Percentiles rank a stretch among this genome's conserved stretches.
These are phyloP conservation scores for Penicillium sumatraense DNA, from an alignment of 2,329 filamentous ascomycete genomes.

Conservation along the genomic window DNA sequence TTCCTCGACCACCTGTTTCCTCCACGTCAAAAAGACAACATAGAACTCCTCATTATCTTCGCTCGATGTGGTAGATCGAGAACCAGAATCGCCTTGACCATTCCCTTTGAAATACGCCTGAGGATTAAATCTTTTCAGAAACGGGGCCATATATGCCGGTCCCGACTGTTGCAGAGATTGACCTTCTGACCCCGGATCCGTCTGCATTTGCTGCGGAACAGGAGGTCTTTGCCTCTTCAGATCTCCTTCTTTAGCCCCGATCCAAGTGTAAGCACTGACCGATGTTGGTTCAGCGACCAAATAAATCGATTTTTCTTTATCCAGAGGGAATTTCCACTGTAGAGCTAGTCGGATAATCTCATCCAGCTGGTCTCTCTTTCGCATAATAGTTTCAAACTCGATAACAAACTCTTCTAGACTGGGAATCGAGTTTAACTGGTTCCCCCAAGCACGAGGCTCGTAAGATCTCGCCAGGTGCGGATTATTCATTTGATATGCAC, in stretches of 20 bases:
- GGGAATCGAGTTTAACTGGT: conserved; percentile 15
- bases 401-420: conserved; percentile 28
- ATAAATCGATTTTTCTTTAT: background rate
- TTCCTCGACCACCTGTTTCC: background rate
- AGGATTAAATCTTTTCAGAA: conserved; percentile 1
- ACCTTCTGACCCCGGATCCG: background rate
- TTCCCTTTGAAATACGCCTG: background rate
- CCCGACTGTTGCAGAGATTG: background rate
- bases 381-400: conserved; percentile 33
- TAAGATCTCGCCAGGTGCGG: background rate
- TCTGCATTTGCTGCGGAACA: background rate
- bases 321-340: conserved; percentile 24
- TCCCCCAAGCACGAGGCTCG: background rate
- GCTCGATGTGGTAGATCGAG: too few relatives aligned
- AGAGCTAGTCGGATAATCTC: conserved; percentile 25
- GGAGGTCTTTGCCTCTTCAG: background rate
- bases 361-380: conserved; percentile 30
- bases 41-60: conserved; percentile 4
- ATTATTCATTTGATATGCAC: background rate
- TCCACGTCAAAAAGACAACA: conserved; percentile 14
- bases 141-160: background rate
- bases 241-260: conserved; percentile 9
- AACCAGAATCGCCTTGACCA: background rate
- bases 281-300: conserved; percentile 8
- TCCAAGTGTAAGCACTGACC: conserved; percentile 6